Conservation (phyloP, 1,139 yeast genomes). For the Saccharomyces uvarum region DNA sequence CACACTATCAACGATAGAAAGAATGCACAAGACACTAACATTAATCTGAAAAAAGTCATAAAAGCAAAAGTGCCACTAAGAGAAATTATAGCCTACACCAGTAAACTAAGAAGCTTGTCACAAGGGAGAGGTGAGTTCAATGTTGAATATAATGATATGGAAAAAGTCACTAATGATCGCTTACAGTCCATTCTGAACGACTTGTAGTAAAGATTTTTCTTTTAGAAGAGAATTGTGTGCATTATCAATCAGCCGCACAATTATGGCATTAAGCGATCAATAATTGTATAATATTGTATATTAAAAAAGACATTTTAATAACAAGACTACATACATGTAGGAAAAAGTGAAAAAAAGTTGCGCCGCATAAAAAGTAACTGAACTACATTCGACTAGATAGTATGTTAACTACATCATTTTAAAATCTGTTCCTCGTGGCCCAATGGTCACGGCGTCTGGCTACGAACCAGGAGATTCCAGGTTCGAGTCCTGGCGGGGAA, state of each 20-base stretch:
- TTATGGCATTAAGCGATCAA: not conserved
- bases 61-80: slow-evolving; percentile 75
- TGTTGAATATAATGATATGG: slow-evolving; percentile 73
- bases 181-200: slow-evolving; percentile 34
- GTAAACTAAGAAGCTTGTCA: slow-evolving; percentile 70
- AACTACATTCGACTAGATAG: too few species aligned
- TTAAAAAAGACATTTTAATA: too few species aligned
- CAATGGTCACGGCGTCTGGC: slow-evolving; percentile 92
- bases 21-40: slow-evolving; percentile 22
- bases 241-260: not conserved
- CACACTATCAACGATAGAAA: slow-evolving; percentile 14
- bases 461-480: slow-evolving; percentile 92
- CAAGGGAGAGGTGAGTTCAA: slow-evolving; percentile 83
- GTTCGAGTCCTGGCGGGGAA: slow-evolving; percentile 96
- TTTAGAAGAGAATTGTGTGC: not conserved
- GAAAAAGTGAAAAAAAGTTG: too few species aligned
- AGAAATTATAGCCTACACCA: slow-evolving; percentile 85
- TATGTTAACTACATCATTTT: not conserved
- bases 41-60: slow-evolving; percentile 40
- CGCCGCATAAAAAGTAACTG: too few species aligned
- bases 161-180: slow-evolving; percentile 46
- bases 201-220: not conserved
- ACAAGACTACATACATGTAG: too few species aligned
- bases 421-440: slow-evolving; percentile 66
- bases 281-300: not conserved